A percentile compares a stretch with the other conserved stretches of the same genome.
Evolutionary conservation across 2,329 filamentous ascomycete species (phyloP).

Genomic region (Leptoxyphium fumago): DNA sequence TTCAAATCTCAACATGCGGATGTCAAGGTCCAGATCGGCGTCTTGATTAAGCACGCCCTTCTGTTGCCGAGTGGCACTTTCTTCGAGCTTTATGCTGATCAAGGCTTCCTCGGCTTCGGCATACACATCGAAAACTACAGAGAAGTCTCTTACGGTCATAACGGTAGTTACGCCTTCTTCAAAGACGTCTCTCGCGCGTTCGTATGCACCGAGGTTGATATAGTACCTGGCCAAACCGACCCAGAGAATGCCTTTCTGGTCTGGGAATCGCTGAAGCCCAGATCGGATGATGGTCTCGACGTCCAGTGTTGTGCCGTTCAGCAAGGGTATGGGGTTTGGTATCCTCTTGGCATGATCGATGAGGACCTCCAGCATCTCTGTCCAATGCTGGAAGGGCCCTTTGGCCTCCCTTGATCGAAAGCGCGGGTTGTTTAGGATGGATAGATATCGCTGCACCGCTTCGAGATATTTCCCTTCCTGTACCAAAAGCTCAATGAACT

Average conservation of each 20-base stretch:
- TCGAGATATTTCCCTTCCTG: slow-evolving; percentile 77
- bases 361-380: slow-evolving; percentile 87
- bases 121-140: slow-evolving; percentile 90
- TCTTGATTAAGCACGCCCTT: slow-evolving; percentile 65
- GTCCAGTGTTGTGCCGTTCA: slow-evolving; percentile 68
- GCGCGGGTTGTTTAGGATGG: slow-evolving; percentile 75
- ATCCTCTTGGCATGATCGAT: slow-evolving; percentile 58
- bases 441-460: slow-evolving; percentile 80
- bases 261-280: slow-evolving; percentile 77
- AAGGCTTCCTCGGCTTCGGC: slow-evolving; percentile 94
- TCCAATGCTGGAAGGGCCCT: slow-evolving; percentile 93
- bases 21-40: slow-evolving; percentile 86
- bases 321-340: slow-evolving; percentile 60
- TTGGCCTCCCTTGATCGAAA: slow-evolving; percentile 91
- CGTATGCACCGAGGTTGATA: slow-evolving; percentile 85
- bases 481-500: slow-evolving; percentile 80
- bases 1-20: slow-evolving; percentile 95
- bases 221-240: slow-evolving; percentile 90
- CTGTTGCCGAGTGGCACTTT: slow-evolving; percentile 64
- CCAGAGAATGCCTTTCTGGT: slow-evolving; percentile 92
- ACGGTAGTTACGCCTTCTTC: slow-evolving; percentile 95
- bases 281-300: slow-evolving; percentile 87
- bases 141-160: slow-evolving; percentile 97
- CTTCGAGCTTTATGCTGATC: slow-evolving; percentile 80
- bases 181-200: slow-evolving; percentile 81